Conservation (phyloP, 202 grass and related monocot species). For the Schoenoplectus tabernaemontani region DNA sequence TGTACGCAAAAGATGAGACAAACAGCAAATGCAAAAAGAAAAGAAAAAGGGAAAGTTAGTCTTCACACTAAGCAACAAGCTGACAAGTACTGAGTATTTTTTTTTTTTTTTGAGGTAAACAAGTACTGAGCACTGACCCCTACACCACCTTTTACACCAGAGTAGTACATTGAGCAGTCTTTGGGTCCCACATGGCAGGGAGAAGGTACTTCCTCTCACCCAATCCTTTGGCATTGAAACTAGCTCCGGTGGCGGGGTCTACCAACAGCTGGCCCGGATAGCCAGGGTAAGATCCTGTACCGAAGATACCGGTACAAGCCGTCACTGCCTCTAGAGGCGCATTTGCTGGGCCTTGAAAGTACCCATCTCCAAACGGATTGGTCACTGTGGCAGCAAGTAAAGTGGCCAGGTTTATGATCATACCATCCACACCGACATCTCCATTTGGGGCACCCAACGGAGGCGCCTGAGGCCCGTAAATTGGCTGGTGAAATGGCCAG, state of each 20-base stretch:
- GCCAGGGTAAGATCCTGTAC: constrained; percentile 62
- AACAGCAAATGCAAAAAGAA: background rate
- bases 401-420: constrained; percentile 65
- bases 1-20: constrained; percentile 28
- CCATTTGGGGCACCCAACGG: constrained; percentile 58
- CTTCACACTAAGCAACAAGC: constrained; percentile 22
- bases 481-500: constrained; percentile 71
- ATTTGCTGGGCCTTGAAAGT: constrained; percentile 60
- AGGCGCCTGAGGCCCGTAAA: constrained; percentile 47
- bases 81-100: no score
- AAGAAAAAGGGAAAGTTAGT: constrained; percentile 8
- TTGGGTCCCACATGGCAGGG: constrained; percentile 73
- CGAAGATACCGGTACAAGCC: constrained; percentile 63
- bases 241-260: constrained; percentile 48
- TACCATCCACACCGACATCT: constrained; percentile 58
- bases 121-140: no score
- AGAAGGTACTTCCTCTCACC: constrained; percentile 50
- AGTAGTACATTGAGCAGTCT: constrained; percentile 56
- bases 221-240: constrained; percentile 54
- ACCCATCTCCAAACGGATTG: constrained; percentile 58
- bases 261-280: constrained; percentile 49
- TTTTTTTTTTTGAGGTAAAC: no score
- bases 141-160: constrained; percentile 32
- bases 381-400: constrained; percentile 50
- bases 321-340: constrained; percentile 62